A percentile compares a stretch with the other conserved stretches of the same genome.
Conservation (phyloP, 345 rosid genomes). For the Aurinia saxatilis region DNA sequence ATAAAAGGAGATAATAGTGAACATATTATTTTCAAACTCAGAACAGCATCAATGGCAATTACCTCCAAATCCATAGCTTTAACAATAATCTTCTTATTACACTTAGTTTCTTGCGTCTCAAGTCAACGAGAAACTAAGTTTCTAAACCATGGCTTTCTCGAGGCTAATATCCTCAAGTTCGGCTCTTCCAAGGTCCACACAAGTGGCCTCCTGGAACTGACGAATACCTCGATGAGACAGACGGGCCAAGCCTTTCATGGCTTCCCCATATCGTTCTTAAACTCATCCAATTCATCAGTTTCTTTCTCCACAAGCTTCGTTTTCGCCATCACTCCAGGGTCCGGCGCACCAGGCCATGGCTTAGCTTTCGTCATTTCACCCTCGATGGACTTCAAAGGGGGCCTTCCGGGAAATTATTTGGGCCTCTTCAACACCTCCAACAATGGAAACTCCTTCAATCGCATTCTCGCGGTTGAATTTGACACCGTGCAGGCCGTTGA, state of each 20-base stretch:
- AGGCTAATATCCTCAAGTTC: slow-evolving; percentile 28
- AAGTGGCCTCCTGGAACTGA: slow-evolving; percentile 50
- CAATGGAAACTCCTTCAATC: slow-evolving; percentile 35
- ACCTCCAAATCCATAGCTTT: slow-evolving; percentile 5
- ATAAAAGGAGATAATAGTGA: slow-evolving; percentile 2
- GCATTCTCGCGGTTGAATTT: slow-evolving; percentile 48
- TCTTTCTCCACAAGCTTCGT: slow-evolving; percentile 40
- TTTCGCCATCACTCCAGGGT: slow-evolving; percentile 30
- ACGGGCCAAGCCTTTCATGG: slow-evolving; percentile 43
- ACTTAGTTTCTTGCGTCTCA: slow-evolving; percentile 2
- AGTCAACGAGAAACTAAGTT: slow-evolving; percentile 29
- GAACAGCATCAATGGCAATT: neutral
- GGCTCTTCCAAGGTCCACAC: slow-evolving; percentile 35
- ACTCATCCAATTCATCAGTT: neutral
- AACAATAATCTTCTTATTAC: neutral
- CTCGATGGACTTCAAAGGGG: slow-evolving; percentile 6
- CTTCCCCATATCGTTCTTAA: slow-evolving; percentile 28
- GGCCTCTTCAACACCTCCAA: slow-evolving; percentile 44
- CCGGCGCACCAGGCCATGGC: slow-evolving; percentile 34
- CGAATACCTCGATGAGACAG: slow-evolving; percentile 34
- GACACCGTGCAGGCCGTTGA: slow-evolving; percentile 42
- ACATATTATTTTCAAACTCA: neutral
- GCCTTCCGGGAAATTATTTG: slow-evolving; percentile 19
- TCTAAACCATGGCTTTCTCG: slow-evolving; percentile 38
- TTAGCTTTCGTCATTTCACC: slow-evolving; percentile 39